phyloP scores from a whole-genome alignment of 2,329 filamentous ascomycete species.

The Penicillium italicum region DNA sequence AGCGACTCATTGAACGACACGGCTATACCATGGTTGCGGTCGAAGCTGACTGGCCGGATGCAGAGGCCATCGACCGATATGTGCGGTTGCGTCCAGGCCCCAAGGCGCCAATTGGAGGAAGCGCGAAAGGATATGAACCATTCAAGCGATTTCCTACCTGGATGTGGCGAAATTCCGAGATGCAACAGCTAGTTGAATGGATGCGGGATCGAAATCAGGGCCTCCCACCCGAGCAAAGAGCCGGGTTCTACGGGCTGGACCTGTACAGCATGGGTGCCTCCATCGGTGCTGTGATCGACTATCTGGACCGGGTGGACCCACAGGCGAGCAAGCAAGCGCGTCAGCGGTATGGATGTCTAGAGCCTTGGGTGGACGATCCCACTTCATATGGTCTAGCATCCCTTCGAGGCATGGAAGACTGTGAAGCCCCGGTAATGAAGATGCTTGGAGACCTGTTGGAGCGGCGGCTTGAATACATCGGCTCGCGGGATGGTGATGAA shows the following conservation, averaged over 20 bases:
- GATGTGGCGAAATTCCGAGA: constrained; percentile 56
- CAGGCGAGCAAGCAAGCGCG: constrained; percentile 44
- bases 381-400: constrained; percentile 47
- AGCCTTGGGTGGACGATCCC: constrained; percentile 51
- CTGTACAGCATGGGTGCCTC: constrained; percentile 50
- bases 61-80: constrained; percentile 50
- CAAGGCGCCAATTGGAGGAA: constrained; percentile 30
- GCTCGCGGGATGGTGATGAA: constrained; percentile 42
- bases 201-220: constrained; percentile 45
- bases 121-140: constrained; percentile 31
- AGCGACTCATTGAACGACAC: constrained; percentile 49
- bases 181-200: constrained; percentile 53
- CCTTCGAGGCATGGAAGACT: constrained; percentile 44
- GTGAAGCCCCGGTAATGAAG: constrained; percentile 45
- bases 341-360: constrained; percentile 46
- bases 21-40: constrained; percentile 52
- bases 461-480: constrained; percentile 42
- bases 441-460: constrained; percentile 47
- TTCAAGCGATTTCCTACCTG: constrained; percentile 53
- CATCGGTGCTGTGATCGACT: constrained; percentile 48
- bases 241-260: constrained; percentile 52
- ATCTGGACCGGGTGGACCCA: constrained; percentile 48
- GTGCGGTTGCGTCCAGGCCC: constrained; percentile 46
- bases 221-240: constrained; percentile 29
- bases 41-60: constrained; percentile 55